phyloP scores from a whole-genome alignment of 2,329 filamentous ascomycete species.

The Curvularia sp. region DNA sequence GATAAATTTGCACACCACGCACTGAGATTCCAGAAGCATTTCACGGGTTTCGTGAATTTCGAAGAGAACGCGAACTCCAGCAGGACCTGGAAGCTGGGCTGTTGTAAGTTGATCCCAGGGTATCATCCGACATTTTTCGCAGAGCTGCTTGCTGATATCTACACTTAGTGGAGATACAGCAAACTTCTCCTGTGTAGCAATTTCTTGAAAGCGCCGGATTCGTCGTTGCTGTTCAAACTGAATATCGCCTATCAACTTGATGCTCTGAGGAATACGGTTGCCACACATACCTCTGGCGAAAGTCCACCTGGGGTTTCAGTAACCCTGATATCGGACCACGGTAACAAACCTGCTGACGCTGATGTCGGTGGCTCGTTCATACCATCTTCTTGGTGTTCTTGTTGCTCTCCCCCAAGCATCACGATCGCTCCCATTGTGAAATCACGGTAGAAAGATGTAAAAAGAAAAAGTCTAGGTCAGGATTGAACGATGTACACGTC shows the following conservation, averaged over 20 bases:
- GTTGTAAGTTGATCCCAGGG: neutral
- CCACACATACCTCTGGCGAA: neutral
- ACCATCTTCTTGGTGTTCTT: too few species aligned
- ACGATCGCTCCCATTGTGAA: neutral
- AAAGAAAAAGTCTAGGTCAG: neutral
- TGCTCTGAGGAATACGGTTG: neutral
- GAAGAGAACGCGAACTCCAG: neutral
- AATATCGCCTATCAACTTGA: neutral
- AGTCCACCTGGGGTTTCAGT: neutral
- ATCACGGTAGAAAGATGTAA: neutral
- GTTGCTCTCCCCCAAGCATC: neutral
- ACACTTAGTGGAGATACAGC: neutral
- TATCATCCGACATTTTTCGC: neutral
- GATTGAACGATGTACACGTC: neutral
- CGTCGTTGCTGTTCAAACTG: neutral
- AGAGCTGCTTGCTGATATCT: neutral
- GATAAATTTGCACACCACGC: neutral
- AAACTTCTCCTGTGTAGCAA: neutral
- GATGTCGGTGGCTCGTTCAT: neutral
- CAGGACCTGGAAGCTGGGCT: neutral
- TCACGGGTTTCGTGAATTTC: neutral
- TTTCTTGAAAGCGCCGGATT: conserved; percentile 1
- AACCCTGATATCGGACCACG: neutral
- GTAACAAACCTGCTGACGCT: neutral
- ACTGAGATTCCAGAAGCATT: neutral